A percentile compares a stretch with the other conserved stretches of the same genome.
phyloP scores from a whole-genome alignment of 768 basidiomycete genomes.

The Holtermannia corniformis region DNA sequence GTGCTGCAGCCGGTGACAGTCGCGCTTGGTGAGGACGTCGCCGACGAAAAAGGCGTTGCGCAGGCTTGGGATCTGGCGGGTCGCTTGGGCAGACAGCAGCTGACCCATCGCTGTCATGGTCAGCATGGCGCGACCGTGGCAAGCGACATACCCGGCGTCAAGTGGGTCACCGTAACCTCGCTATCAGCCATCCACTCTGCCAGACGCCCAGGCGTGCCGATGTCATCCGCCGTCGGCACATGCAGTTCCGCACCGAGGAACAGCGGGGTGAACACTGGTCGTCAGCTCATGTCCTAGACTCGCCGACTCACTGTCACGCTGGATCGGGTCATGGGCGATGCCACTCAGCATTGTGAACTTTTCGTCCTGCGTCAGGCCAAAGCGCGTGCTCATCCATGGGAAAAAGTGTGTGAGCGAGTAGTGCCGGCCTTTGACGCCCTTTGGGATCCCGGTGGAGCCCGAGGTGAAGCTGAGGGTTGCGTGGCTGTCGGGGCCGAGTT shows the following conservation, averaged over 20 bases:
- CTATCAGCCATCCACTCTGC: constrained; percentile 97
- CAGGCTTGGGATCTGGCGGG: constrained; percentile 72
- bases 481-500: constrained; percentile 86
- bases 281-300: constrained; percentile 4
- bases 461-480: constrained; percentile 94
- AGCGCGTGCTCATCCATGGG: constrained; percentile 94
- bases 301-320: constrained; percentile 80
- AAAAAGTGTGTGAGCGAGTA: constrained; percentile 98
- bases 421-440: constrained; percentile 92
- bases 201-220: constrained; percentile 88
- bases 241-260: constrained; percentile 94
- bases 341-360: constrained; percentile 98
- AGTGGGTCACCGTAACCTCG: constrained; percentile 86
- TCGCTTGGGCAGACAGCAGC: constrained; percentile 80
- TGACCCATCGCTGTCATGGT: constrained; percentile 74
- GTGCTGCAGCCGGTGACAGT: constrained; percentile 85
- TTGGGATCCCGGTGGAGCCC: constrained; percentile 94
- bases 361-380: constrained; percentile 60
- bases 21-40: constrained; percentile 96
- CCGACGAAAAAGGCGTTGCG: constrained; percentile 94
- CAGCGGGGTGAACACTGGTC: constrained; percentile 90
- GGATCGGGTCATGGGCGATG: constrained; percentile 98
- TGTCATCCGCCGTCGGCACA: constrained; percentile 93
- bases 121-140: neutral
- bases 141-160: constrained; percentile 56